Evolutionary conservation across 1,284 basidiomycete genomes (phyloP).

Genomic region (Ganoderma lucidum): DNA sequence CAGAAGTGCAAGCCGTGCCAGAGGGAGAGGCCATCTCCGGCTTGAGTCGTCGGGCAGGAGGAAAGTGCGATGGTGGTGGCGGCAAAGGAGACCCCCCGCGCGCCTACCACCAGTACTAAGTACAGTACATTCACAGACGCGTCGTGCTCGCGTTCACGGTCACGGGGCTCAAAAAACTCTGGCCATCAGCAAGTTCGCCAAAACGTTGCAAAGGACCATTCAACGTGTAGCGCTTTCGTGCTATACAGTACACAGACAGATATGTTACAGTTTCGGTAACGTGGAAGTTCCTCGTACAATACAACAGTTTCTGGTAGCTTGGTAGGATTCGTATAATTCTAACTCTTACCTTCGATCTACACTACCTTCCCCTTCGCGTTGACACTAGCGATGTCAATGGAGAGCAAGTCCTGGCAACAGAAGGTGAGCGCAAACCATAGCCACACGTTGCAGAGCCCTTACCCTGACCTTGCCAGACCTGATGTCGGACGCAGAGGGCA

Average conservation of each 20-base stretch:
- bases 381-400: constrained; percentile 39
- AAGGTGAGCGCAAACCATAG: background rate
- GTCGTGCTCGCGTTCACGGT: constrained; percentile 5
- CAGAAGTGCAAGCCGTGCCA: background rate
- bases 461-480: constrained; percentile 63
- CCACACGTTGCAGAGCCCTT: background rate
- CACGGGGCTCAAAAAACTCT: background rate
- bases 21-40: background rate
- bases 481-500: constrained; percentile 85
- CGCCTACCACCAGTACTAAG: background rate
- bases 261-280: background rate
- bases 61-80: background rate
- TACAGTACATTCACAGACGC: background rate
- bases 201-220: background rate
- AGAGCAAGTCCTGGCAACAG: constrained; percentile 36
- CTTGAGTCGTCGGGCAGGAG: background rate
- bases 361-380: constrained; percentile 37
- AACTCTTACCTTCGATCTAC: constrained; percentile 14
- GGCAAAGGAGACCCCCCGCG: background rate
- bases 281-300: background rate
- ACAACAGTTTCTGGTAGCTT: constrained; percentile 3
- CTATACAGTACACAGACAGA: background rate
- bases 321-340: background rate
- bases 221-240: background rate
- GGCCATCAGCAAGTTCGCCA: background rate